These are phyloP conservation scores for Umbelopsis sp. DNA, from an alignment of 192 early-diverging fungal genomes.

Conservation along the genomic window DNA sequence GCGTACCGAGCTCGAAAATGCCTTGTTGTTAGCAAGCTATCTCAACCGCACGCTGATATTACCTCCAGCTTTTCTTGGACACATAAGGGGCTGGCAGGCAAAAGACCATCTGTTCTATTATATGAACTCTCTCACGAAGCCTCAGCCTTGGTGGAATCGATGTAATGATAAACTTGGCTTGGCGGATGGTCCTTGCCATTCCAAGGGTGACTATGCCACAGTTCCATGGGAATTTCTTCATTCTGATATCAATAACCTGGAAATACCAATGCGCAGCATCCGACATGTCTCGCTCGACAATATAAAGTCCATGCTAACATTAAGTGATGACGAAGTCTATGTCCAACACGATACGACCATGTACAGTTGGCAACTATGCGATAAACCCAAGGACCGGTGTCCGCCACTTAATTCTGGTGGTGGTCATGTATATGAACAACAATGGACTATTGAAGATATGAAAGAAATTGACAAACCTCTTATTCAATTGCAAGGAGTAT, in stretches of 20 bases:
- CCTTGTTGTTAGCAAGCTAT: conserved; percentile 50
- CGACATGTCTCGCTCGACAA: conserved; percentile 13
- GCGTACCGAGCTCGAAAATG: conserved; percentile 58
- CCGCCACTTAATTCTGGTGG: conserved; percentile 4
- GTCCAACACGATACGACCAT: conserved; percentile 38
- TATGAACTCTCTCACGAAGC: conserved; percentile 41
- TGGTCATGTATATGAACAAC: conserved; percentile 30
- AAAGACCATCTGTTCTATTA: conserved; percentile 39
- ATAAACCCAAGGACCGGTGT: conserved; percentile 34
- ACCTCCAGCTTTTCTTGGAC: conserved; percentile 55
- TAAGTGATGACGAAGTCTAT: conserved; percentile 40
- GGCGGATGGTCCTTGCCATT: conserved; percentile 32
- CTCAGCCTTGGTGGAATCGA: conserved; percentile 38
- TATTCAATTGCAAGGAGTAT: conserved; percentile 52
- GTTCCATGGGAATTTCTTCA: conserved; percentile 14
- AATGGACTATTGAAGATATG: conserved; percentile 32
- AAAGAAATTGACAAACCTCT: conserved; percentile 32
- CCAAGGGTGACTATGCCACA: conserved; percentile 24
- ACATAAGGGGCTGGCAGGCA: conserved; percentile 44
- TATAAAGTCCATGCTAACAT: conserved; percentile 6
- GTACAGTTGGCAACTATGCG: conserved; percentile 55
- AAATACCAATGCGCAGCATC: conserved; percentile 1
- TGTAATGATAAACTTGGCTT: conserved; percentile 32
- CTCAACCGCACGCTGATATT: conserved; percentile 59
- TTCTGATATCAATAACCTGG: conserved; percentile 31